Percentiles rank a stretch among this genome's conserved stretches.
Evolutionary conservation across 495 filamentous ascomycete genomes (phyloP).

Genomic region (Aspergillus panamensis): DNA sequence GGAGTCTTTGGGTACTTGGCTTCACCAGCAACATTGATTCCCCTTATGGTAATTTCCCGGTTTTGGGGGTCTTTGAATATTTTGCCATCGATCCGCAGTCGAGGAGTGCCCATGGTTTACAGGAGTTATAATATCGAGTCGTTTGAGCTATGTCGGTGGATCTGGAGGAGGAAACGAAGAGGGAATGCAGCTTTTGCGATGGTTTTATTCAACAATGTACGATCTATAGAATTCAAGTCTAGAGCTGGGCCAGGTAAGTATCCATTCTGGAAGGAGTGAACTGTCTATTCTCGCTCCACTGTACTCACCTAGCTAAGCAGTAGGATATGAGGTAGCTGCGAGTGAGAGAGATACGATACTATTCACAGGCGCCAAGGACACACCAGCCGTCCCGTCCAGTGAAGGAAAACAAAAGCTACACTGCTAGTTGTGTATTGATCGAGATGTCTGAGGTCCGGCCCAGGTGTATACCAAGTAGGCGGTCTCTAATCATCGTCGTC

Average conservation of each 20-base stretch:
- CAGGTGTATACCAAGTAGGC: too few species aligned
- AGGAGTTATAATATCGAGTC: background rate
- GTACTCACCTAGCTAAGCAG: background rate
- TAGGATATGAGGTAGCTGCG: too few species aligned
- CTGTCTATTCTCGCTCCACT: background rate
- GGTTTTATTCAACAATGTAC: too few species aligned
- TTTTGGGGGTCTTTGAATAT: constrained; percentile 70
- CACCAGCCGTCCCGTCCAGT: background rate
- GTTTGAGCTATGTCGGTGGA: background rate
- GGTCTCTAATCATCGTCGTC: too few species aligned
- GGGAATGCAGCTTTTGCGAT: too few species aligned
- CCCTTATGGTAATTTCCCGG: constrained; percentile 64
- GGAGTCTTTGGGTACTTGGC: constrained; percentile 72
- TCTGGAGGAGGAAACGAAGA: too few species aligned
- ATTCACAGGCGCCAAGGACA: background rate
- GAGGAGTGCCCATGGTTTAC: constrained; percentile 38
- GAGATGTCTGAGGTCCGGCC: background rate
- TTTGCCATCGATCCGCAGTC: constrained; percentile 74
- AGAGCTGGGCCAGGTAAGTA: too few species aligned
- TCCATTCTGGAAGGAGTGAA: background rate
- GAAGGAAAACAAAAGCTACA: background rate
- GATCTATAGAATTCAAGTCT: too few species aligned
- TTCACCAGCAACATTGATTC: constrained; percentile 68
- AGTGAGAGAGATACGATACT: background rate
- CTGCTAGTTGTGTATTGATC: background rate